These are phyloP conservation scores for Hymenoscyphus infarciens DNA, from an alignment of 2,329 filamentous ascomycete genomes.

Conservation along the genomic window DNA sequence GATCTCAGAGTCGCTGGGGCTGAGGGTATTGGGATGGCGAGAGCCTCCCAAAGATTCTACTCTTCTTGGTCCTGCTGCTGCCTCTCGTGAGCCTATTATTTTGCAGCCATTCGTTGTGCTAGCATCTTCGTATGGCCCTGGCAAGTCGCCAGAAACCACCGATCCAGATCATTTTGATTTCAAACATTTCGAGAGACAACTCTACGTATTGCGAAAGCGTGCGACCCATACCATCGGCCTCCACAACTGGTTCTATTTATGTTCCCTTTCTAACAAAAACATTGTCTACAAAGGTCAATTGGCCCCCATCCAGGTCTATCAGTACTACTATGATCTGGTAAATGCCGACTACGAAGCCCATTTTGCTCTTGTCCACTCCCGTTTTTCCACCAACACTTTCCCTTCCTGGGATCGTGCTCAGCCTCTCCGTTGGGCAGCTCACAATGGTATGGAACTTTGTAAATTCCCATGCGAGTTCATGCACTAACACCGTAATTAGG, in stretches of 20 bases:
- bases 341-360: constrained; percentile 97
- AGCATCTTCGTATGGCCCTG: constrained; percentile 77
- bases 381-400: constrained; percentile 98
- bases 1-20: constrained; percentile 79
- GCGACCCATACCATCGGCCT: constrained; percentile 91
- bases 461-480: constrained; percentile 26
- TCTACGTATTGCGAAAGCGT: constrained; percentile 92
- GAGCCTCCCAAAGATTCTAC: constrained; percentile 91
- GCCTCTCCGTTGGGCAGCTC: constrained; percentile 91
- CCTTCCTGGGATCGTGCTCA: constrained; percentile 98
- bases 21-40: constrained; percentile 94
- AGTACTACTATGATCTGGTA: constrained; percentile 95
- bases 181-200: constrained; percentile 82
- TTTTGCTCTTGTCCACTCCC: constrained; percentile 93
- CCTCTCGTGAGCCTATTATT: constrained; percentile 91
- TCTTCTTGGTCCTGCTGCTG: constrained; percentile 85
- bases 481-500: constrained; percentile 39
- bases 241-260: constrained; percentile 98
- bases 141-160: constrained; percentile 71
- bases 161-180: constrained; percentile 81
- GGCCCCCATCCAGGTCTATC: constrained; percentile 90
- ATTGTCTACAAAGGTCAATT: constrained; percentile 99
- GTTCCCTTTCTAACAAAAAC: constrained; percentile 92
- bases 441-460: constrained; percentile 65
- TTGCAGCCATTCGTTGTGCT: constrained; percentile 94